A percentile compares a stretch with the other conserved stretches of the same genome.
Conservation (phyloP, 2,329 filamentous ascomycete species). For the Botryotinia globosa region DNA sequence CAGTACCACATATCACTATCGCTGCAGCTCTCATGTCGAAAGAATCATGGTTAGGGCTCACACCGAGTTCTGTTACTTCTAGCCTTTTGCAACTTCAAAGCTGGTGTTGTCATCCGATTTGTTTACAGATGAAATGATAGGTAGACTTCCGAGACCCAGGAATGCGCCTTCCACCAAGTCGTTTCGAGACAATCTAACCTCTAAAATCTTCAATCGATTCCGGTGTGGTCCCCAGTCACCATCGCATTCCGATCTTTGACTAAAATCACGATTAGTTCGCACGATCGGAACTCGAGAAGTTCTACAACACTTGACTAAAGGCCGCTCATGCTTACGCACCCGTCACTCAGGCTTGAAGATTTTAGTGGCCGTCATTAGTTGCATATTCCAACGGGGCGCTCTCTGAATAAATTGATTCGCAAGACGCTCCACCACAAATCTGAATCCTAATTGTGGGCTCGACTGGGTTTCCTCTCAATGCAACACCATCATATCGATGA, state of each 20-base stretch:
- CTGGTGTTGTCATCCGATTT: neutral
- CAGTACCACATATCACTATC: neutral
- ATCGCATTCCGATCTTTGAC: neutral
- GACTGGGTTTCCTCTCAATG: neutral
- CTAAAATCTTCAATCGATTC: neutral
- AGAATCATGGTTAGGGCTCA: neutral
- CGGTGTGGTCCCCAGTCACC: neutral
- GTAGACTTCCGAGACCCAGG: neutral
- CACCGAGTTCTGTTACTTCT: neutral
- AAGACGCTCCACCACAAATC: neutral
- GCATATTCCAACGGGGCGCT: neutral
- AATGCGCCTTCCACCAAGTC: neutral
- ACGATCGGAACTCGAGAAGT: neutral
- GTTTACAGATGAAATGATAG: neutral
- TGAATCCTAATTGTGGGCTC: neutral
- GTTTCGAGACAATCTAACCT: neutral
- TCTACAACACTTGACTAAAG: neutral
- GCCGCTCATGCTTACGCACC: neutral
- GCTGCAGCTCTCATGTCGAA: neutral
- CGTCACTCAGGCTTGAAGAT: constrained; percentile 5
- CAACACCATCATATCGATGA: neutral
- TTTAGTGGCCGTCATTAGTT: constrained; percentile 1
- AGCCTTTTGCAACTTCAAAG: neutral
- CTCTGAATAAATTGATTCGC: neutral
- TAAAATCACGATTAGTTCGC: neutral